These are phyloP conservation scores for Cantharellus anzutake DNA, from an alignment of 768 basidiomycete genomes.

Conservation along the genomic window DNA sequence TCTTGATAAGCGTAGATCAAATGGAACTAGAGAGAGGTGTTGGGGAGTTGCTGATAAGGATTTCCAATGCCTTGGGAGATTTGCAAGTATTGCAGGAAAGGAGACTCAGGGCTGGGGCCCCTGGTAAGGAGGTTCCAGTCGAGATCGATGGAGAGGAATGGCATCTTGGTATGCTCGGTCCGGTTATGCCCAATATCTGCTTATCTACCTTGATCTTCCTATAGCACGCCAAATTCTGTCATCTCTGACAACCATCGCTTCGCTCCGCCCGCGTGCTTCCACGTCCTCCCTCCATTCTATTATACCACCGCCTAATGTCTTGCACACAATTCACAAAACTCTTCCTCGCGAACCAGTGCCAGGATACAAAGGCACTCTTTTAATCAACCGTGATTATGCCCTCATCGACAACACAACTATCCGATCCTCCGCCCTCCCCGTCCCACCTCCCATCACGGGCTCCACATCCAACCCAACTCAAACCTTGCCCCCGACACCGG, in stretches of 20 bases:
- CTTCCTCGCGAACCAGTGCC: slow-evolving; percentile 4
- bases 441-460: slow-evolving; percentile 3
- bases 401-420: slow-evolving; percentile 8
- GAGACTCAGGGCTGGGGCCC: slow-evolving; percentile 26
- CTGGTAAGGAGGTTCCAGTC: slow-evolving; percentile 1
- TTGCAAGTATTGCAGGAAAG: slow-evolving; percentile 45
- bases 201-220: slow-evolving; percentile 19
- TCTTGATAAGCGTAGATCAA: slow-evolving; percentile 41
- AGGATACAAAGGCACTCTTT: slow-evolving; percentile 8
- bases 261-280: slow-evolving; percentile 46
- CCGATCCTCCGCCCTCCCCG: slow-evolving; percentile 2
- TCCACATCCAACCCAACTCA: background rate
- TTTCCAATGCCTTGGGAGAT: slow-evolving; percentile 39
- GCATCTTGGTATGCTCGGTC: slow-evolving; percentile 43
- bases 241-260: slow-evolving; percentile 46
- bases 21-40: slow-evolving; percentile 52
- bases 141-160: slow-evolving; percentile 64
- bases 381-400: slow-evolving; percentile 5
- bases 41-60: slow-evolving; percentile 46
- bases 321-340: slow-evolving; percentile 55
- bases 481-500: background rate
- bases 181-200: background rate
- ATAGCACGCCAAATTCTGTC: slow-evolving; percentile 38
- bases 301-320: slow-evolving; percentile 38
- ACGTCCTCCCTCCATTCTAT: slow-evolving; percentile 25